phyloP scores from a whole-genome alignment of 495 filamentous ascomycete genomes.

The Neurospora sp. region DNA sequence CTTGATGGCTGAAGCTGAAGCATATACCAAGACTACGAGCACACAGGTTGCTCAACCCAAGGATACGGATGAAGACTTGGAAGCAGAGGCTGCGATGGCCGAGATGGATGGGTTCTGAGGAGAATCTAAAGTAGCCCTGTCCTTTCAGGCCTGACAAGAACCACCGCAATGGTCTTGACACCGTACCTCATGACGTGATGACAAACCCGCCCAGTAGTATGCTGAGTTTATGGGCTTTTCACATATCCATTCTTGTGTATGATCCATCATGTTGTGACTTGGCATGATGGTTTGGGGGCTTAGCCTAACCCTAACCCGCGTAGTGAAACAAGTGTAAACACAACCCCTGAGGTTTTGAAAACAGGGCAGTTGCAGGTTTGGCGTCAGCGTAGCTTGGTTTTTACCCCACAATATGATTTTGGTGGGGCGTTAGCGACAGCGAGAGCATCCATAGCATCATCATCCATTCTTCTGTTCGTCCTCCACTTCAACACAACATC shows the following conservation, averaged over 20 bases:
- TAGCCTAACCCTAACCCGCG: neutral
- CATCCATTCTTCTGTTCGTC: neutral
- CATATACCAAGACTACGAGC: neutral
- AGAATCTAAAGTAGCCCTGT: constrained; percentile 2
- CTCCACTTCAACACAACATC: neutral
- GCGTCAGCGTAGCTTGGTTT: neutral
- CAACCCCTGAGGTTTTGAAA: neutral
- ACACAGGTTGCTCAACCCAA: neutral
- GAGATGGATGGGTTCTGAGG: constrained; percentile 55
- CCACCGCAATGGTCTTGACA: neutral
- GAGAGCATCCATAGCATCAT: neutral
- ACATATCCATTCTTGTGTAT: neutral
- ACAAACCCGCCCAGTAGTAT: neutral
- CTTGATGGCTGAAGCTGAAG: constrained; percentile 13
- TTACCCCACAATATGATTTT: constrained; percentile 11
- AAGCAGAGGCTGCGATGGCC: constrained; percentile 58
- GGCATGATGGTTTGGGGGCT: neutral
- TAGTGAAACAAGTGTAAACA: neutral
- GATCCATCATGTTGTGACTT: neutral
- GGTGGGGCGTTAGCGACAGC: constrained; percentile 7
- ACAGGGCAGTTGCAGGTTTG: neutral
- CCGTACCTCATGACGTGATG: neutral
- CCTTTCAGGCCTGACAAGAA: neutral
- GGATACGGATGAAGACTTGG: constrained; percentile 25
- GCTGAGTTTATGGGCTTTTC: neutral